Evolutionary conservation across 768 basidiomycete species (phyloP).

Genomic region (Mycena galericulata): DNA sequence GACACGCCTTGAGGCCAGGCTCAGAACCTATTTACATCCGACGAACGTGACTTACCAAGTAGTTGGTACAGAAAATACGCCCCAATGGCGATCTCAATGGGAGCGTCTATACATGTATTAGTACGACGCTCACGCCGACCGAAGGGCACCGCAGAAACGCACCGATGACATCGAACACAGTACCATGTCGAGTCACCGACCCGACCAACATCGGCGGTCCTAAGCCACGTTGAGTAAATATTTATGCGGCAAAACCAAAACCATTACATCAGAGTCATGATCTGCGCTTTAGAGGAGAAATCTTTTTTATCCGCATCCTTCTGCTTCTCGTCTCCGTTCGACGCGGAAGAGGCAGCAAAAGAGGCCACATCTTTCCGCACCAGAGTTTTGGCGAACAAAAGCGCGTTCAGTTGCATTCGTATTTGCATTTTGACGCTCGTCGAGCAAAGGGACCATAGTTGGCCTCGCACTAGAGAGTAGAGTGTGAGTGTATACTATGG

Average conservation of each 20-base stretch:
- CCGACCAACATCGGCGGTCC: too few relatives aligned
- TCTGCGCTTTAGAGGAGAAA: slow-evolving; percentile 76
- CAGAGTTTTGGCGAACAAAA: slow-evolving; percentile 4
- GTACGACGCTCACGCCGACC: too few relatives aligned
- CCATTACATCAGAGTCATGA: slow-evolving; percentile 91
- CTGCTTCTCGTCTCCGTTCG: slow-evolving; percentile 27
- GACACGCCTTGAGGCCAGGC: too few relatives aligned
- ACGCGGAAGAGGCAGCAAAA: background rate
- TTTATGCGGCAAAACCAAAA: too few relatives aligned
- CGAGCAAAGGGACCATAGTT: slow-evolving; percentile 1
- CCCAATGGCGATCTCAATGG: slow-evolving; percentile 82
- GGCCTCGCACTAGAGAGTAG: too few relatives aligned
- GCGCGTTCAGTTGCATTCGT: background rate
- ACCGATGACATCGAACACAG: too few relatives aligned
- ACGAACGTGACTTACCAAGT: slow-evolving; percentile 53
- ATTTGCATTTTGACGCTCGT: background rate
- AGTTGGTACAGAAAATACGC: slow-evolving; percentile 80
- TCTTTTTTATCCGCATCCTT: slow-evolving; percentile 67
- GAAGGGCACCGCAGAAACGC: too few relatives aligned
- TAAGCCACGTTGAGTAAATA: too few relatives aligned
- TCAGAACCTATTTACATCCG: too few relatives aligned
- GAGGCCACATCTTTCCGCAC: slow-evolving; percentile 12
- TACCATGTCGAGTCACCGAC: too few relatives aligned
- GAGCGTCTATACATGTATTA: slow-evolving; percentile 78
- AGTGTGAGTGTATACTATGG: too few relatives aligned